phyloP scores from a whole-genome alignment of 2,329 filamentous ascomycete species.

The Exutisphaerella laricina region DNA sequence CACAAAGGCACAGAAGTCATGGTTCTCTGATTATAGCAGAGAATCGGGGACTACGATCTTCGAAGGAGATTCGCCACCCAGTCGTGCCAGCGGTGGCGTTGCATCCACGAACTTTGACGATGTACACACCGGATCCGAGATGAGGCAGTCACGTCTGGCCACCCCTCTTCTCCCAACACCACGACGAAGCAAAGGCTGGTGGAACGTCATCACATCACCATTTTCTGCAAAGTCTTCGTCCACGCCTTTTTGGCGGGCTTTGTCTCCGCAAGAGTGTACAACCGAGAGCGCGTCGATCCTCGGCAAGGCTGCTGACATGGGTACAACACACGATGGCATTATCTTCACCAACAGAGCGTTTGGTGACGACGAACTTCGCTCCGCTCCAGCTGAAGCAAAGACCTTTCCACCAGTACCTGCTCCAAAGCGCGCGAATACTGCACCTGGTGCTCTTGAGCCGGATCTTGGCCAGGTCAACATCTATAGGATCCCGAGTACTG shows the following conservation, averaged over 20 bases:
- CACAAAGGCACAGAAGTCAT: constrained; percentile 7
- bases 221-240: constrained; percentile 42
- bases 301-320: constrained; percentile 23
- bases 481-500: constrained; percentile 30
- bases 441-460: constrained; percentile 24
- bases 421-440: constrained; percentile 26
- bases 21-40: constrained; percentile 17
- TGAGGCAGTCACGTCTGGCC: constrained; percentile 4
- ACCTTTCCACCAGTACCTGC: background rate
- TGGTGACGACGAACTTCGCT: constrained; percentile 21
- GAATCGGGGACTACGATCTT: constrained; percentile 37
- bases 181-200: constrained; percentile 64
- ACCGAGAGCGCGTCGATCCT: constrained; percentile 19
- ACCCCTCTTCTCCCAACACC: constrained; percentile 43
- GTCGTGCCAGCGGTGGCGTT: background rate
- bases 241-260: constrained; percentile 26
- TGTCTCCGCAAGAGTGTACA: constrained; percentile 14
- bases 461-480: constrained; percentile 25
- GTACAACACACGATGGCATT: constrained; percentile 15
- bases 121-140: background rate
- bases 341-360: constrained; percentile 21
- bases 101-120: background rate
- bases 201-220: constrained; percentile 69
- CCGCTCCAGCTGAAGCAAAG: constrained; percentile 16
- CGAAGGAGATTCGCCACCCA: constrained; percentile 41